These are phyloP conservation scores for Linum usitatissimum DNA, from an alignment of 345 rosid genomes.

Conservation along the genomic window DNA sequence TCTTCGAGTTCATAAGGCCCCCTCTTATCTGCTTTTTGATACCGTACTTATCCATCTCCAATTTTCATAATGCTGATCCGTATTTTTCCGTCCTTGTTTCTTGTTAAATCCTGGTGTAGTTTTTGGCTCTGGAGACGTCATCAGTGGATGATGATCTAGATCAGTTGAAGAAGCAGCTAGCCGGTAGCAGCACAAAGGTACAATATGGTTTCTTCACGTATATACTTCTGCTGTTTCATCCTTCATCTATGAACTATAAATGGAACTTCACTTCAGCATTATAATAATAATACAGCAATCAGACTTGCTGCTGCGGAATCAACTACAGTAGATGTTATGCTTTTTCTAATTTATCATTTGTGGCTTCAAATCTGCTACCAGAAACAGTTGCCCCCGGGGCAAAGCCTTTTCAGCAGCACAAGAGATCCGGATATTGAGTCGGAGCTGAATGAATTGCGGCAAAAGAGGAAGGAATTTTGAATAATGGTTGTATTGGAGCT, in stretches of 20 bases:
- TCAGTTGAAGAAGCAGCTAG: conserved; percentile 48
- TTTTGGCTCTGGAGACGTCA: conserved; percentile 55
- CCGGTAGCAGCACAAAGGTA: conserved; percentile 54
- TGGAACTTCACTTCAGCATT: background rate
- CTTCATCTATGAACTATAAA: background rate
- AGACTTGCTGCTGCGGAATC: background rate
- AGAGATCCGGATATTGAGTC: conserved; percentile 52
- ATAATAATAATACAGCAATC: background rate
- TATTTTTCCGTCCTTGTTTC: background rate
- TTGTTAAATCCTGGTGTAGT: conserved; percentile 26
- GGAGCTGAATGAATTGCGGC: conserved; percentile 59
- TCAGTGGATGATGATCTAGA: conserved; percentile 72
- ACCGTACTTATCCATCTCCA: too few relatives aligned
- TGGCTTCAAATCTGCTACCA: conserved; percentile 14
- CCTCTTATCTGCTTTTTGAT: too few relatives aligned
- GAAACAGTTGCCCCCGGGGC: conserved; percentile 69
- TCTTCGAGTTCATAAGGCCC: background rate
- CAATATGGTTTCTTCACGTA: background rate
- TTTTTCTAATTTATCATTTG: background rate
- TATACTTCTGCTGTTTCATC: background rate
- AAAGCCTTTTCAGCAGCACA: conserved; percentile 28
- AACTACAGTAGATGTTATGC: background rate
- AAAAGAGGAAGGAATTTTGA: conserved; percentile 18
- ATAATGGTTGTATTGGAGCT: background rate
- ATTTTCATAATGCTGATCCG: background rate